phyloP scores from a whole-genome alignment of 1,139 yeast genomes.

The Debaryomyces subglobosus region DNA sequence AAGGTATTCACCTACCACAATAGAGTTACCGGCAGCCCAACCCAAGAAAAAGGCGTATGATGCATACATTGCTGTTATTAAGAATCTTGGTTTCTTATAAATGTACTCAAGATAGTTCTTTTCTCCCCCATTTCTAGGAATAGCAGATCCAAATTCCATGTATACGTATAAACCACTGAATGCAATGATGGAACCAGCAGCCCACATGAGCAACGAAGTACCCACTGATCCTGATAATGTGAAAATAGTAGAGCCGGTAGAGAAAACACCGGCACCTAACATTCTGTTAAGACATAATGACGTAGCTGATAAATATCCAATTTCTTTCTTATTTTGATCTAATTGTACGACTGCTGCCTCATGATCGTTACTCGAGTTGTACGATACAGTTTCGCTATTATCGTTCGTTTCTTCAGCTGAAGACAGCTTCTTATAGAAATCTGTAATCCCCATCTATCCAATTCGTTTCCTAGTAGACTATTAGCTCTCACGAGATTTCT shows the following conservation, averaged over 20 bases:
- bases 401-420: slow-evolving; percentile 5
- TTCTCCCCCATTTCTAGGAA: slow-evolving; percentile 88
- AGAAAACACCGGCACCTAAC: slow-evolving; percentile 88
- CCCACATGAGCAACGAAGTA: slow-evolving; percentile 72
- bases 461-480: neutral
- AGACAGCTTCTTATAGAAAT: slow-evolving; percentile 8
- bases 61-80: slow-evolving; percentile 76
- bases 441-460: slow-evolving; percentile 9
- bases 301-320: slow-evolving; percentile 71
- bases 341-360: slow-evolving; percentile 43
- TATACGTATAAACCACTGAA: slow-evolving; percentile 75
- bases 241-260: slow-evolving; percentile 80
- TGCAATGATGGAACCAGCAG: slow-evolving; percentile 74
- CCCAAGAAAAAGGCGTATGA: slow-evolving; percentile 76
- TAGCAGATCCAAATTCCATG: slow-evolving; percentile 82
- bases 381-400: slow-evolving; percentile 7
- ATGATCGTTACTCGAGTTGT: slow-evolving; percentile 18
- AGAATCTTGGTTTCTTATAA: slow-evolving; percentile 66
- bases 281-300: slow-evolving; percentile 76
- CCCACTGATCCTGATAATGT: slow-evolving; percentile 76
- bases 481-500: neutral
- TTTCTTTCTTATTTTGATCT: slow-evolving; percentile 56
- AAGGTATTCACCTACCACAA: slow-evolving; percentile 52
- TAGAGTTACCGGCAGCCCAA: slow-evolving; percentile 81
- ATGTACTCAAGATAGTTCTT: slow-evolving; percentile 80